Evolutionary conservation across 371 early-diverging fungal genomes (phyloP), one percentile per base, ranked within the genome.

Genomic region (Mucor saturninus): DNA sequence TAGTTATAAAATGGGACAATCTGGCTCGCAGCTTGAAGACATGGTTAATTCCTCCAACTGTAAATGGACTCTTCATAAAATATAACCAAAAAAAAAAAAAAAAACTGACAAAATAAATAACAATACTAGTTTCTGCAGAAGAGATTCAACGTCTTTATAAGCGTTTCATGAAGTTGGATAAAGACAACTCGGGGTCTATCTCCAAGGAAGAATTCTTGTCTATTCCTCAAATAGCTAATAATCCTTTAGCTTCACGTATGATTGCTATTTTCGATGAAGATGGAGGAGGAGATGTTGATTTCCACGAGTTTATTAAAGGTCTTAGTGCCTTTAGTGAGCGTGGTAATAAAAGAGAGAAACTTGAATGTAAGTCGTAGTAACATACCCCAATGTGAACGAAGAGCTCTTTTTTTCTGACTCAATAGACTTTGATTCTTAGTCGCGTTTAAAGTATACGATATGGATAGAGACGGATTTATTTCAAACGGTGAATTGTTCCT

Each of bases 381-480:
- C 21, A 21, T 21, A 42, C 10, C 10, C 30, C 32, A 8, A 3
- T 30, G 15, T 46, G 29, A 21, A 21, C 21, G 21, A 21, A 21
- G 21, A 21, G 21, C 21, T 21, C 21, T 21, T 21, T 21, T 21
- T 21, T 21, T 21, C 21, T 21, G 21, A 21, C 21, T 29, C 42
- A 14, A 28, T 13, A 13, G 13, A 56, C 5, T 30, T 53, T 53
- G 28, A n/a, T 26, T 35, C 5, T 39, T 73, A 95, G 93, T 97
- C 80, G 96, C 97, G 1, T 99, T 99, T 84, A 95, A 93, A 68
- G 94, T 99, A n/a, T 99, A 98, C 76, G 99, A 99, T 71, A 96
- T 97, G 88, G 98, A 99, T 80, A 87, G 97, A 50, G 98, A 98
- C 76, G 98, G 98, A 10, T 97, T 77, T 69, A 97, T 98, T 66